Evolutionary conservation across 768 basidiomycete genomes (phyloP), one percentile per base, ranked within the genome.

Genomic region (Rhodocollybia butyracea): DNA sequence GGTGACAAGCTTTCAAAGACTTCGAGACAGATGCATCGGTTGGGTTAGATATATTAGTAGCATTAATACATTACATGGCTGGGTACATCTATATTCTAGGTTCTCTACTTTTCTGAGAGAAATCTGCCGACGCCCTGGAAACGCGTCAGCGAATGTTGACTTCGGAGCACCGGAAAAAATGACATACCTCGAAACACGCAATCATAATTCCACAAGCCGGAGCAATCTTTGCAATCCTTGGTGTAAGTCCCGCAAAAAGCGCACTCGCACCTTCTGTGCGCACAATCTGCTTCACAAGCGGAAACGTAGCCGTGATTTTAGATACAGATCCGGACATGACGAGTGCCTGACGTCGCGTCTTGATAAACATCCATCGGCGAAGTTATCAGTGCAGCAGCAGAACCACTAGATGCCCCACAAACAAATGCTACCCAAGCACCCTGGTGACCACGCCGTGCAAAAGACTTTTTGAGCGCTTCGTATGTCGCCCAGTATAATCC

Each of bases 151-250:
- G 29, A 38, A 55, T 26, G 24, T 31, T 32, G 69, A 55, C 5
- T 45, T 43, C 38, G 22, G 26, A 32, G n/a, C n/a, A 55, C 12
- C 54, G 24, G 22, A 31, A 55, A 50, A n/a, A 32, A 51, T 36
- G 19, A 71, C 80, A 29, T 61, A 85, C 94, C 84, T 98, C 95
- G 66, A 88, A 98, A 68, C 88, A 94, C 54, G 91, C 85, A 67
- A 98, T 97, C 96, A 98, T 98, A 61, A 99, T 88, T 22, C 96
- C 96, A 70, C 97, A 99, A 39, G 96, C 97, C 36, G 97, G 97
- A 11, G 93, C 93, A 59, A 97, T 96, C 71, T 98, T 99, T 40
- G 85, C 93, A 51, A 95, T 85, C 36, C 97, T 85, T 48, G 96
- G 96, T 7, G 85, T 69, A 38, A 93, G 72, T 0, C 97, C 97